Conservation (phyloP, 495 filamentous ascomycete species). For the Aspergillus panamensis region DNA sequence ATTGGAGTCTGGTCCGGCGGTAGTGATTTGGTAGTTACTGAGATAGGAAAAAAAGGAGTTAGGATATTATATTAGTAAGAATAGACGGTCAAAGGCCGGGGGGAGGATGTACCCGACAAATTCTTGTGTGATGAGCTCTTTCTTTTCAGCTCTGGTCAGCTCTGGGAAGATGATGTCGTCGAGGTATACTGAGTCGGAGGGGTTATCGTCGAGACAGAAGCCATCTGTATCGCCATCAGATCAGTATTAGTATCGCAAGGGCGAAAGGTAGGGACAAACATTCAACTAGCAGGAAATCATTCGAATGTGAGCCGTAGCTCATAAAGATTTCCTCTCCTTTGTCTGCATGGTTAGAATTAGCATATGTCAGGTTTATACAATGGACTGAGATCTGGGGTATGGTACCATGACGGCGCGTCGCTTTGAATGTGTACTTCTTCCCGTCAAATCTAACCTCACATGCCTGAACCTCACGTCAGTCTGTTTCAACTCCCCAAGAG, state of each 20-base stretch:
- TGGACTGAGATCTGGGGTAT: too few species aligned
- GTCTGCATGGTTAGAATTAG: conserved; percentile 12
- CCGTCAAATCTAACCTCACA: conserved; percentile 55
- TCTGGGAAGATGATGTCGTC: conserved; percentile 57
- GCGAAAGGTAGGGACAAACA: conserved; percentile 35
- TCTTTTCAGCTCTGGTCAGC: conserved; percentile 38
- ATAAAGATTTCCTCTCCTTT: conserved; percentile 67
- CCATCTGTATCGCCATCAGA: conserved; percentile 49
- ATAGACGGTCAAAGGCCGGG: background rate
- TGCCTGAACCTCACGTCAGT: conserved; percentile 18
- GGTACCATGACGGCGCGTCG: conserved; percentile 47
- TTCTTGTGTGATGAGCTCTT: conserved; percentile 43
- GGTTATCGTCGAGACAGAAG: conserved; percentile 60
- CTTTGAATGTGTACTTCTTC: conserved; percentile 55
- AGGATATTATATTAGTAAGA: background rate
- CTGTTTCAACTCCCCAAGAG: background rate
- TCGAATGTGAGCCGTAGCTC: conserved; percentile 69
- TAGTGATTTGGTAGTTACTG: conserved; percentile 54
- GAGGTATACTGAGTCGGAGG: conserved; percentile 56
- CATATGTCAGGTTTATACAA: background rate
- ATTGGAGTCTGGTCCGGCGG: conserved; percentile 42
- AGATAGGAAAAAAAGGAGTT: background rate
- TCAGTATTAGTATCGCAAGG: background rate
- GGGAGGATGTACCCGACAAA: conserved; percentile 47
- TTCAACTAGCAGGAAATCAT: conserved; percentile 72